phyloP scores from a whole-genome alignment of 805 yeast species.

The Brettanomyces nanus region DNA sequence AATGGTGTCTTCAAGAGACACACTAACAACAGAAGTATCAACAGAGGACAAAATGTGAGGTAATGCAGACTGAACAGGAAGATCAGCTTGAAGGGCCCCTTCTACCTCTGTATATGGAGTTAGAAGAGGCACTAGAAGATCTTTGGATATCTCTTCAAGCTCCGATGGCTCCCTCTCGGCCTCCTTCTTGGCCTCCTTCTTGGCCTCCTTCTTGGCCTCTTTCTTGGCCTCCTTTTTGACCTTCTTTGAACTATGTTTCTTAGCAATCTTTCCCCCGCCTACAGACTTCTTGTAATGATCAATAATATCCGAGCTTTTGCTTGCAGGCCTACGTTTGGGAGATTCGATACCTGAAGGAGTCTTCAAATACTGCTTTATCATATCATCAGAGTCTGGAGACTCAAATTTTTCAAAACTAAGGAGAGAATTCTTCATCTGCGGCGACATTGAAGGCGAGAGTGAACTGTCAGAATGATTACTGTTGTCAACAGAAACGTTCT shows the following conservation, averaged over 20 bases:
- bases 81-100: neutral
- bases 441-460: neutral
- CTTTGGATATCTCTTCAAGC: neutral
- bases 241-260: constrained; percentile 1
- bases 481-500: neutral
- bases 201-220: neutral
- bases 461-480: constrained; percentile 1
- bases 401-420: constrained; percentile 19
- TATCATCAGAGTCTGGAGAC: constrained; percentile 12
- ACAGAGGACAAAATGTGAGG: no score
- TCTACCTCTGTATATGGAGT: neutral
- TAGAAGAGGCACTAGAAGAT: neutral
- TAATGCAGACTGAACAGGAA: no score
- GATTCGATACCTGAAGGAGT: constrained; percentile 7
- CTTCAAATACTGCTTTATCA: constrained; percentile 5
- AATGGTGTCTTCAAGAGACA: neutral
- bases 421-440: constrained; percentile 9
- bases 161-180: neutral
- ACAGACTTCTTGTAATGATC: constrained; percentile 10
- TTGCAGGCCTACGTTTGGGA: constrained; percentile 1
- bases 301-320: constrained; percentile 2
- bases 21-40: neutral
- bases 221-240: neutral
- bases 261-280: constrained; percentile 12
- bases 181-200: neutral